Evolutionary conservation across 352 stramenopile genomes (phyloP).

Genomic region (Pythium phragmiticola): DNA sequence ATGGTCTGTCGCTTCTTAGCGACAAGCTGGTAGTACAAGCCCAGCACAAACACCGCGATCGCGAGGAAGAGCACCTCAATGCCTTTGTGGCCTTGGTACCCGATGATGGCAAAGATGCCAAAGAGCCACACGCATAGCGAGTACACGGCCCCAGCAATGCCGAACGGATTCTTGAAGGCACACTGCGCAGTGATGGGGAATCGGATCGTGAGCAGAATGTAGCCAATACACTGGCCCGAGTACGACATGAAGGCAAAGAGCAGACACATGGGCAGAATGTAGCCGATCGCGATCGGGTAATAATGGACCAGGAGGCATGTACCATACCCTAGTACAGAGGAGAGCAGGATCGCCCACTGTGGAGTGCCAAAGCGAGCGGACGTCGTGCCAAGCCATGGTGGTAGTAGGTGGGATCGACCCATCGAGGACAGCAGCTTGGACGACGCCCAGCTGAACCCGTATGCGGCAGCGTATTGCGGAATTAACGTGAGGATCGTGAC

Average conservation of each 20-base stretch:
- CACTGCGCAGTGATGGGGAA: conserved; percentile 14
- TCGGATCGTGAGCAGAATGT: conserved; percentile 24
- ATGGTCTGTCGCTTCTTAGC: conserved; percentile 25
- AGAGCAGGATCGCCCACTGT: conserved; percentile 9
- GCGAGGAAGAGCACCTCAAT: conserved; percentile 15
- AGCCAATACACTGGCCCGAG: conserved; percentile 31
- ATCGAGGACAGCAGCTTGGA: conserved; percentile 11
- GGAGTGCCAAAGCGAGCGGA: conserved; percentile 17
- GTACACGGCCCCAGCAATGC: conserved; percentile 25
- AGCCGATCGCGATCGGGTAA: not conserved
- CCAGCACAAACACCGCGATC: conserved; percentile 4
- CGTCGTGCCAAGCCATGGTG: conserved; percentile 12
- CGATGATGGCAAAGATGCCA: conserved; percentile 20
- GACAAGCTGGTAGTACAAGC: conserved; percentile 16
- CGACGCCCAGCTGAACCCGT: conserved; percentile 12
- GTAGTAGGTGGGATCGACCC: conserved; percentile 14
- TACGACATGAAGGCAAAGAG: conserved; percentile 28
- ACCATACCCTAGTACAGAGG: conserved; percentile 12
- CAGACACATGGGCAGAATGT: conserved; percentile 27
- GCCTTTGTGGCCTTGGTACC: conserved; percentile 23
- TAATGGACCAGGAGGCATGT: conserved; percentile 24
- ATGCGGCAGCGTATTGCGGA: conserved; percentile 7
- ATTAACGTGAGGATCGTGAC: conserved; percentile 23
- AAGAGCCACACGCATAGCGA: conserved; percentile 26
- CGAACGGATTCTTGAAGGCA: conserved; percentile 29